Base-by-base conservation (phyloP, 805 yeast species). In the Metschnikowia kofuensis region DNA sequence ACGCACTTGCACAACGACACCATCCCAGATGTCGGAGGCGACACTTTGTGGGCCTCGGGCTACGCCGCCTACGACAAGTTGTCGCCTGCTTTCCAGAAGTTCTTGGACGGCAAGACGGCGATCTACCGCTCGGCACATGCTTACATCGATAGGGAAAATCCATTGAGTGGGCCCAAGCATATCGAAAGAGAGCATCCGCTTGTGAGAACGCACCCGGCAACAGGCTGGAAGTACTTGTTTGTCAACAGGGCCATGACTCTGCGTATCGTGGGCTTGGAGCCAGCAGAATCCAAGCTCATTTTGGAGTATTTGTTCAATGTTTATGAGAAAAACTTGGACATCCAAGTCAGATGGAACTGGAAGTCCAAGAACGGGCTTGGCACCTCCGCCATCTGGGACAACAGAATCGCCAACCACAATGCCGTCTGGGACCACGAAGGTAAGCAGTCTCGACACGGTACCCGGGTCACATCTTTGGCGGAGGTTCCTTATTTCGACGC, bases 371-470 rank as follows among this genome's bases (percentile, higher is more conserved):
- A 45, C 11, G 77, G 78, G 6, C 62, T 61, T 15, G 80, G 80
- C 31, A 75, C 81, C 31, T 68, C 80, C 36, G 85, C 82, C 7
- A 57, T 80, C 35, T 81, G 85, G 85, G 85, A 82, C 57, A 82
- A 81, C 69, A 68, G 85, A 61, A 59, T 78, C 45, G 69, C 80
- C 26, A 72, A 72, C 48, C 87, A 82, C 65, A 66, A 68, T 49
- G 82, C 83, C 11, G 73, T 78, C n/a, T 69, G 74, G 66, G 83
- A 78, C 55, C 75, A 77, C 61, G 78, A 75, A 52, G 70, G 69
- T 9, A 44, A 59, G 40, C 74, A 68, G 44, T 68, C 74, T 10
- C 64, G 82, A 65, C 58, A 54, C 42, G 63, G 61, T 8, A 58
- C 60, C 2, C 75, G 85, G 56, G 72, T 68, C 21, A 64, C 71